These are phyloP conservation scores for Cupressus sempervirens DNA, from an alignment of 75 land plant species.

Conservation along the genomic window DNA sequence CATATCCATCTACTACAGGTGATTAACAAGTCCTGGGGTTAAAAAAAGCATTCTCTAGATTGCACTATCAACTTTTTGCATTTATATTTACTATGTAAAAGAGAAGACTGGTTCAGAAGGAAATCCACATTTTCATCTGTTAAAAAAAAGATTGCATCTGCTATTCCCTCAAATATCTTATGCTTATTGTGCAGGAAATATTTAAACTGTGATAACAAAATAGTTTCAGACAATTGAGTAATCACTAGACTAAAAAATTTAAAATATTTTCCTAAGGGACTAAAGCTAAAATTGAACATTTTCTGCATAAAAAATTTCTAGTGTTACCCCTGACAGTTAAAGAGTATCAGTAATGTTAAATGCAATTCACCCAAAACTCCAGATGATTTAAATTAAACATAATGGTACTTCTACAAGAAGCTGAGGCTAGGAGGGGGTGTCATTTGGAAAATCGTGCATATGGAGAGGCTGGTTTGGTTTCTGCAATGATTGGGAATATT, in stretches of 20 bases:
- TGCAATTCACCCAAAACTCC: background rate
- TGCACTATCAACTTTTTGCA: background rate
- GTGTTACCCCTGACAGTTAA: background rate
- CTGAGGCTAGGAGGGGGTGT: background rate
- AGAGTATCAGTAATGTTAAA: background rate
- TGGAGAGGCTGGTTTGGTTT: background rate
- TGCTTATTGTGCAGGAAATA: background rate
- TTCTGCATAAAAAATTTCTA: background rate
- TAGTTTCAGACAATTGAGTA: background rate
- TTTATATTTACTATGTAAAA: background rate
- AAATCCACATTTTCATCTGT: background rate
- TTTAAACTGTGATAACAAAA: background rate
- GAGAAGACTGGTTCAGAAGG: background rate
- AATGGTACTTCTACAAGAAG: background rate
- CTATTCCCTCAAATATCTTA: background rate
- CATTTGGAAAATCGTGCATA: background rate
- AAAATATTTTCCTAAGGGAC: background rate
- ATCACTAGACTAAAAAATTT: background rate
- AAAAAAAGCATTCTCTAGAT: background rate
- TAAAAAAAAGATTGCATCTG: background rate
- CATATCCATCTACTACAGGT: too few relatives aligned
- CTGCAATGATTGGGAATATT: too few relatives aligned
- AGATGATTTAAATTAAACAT: background rate
- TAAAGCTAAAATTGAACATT: background rate
- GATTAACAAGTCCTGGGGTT: too few relatives aligned